phyloP scores from a whole-genome alignment of 257 asterid genomes.

The Jacaranda mimosifolia region DNA sequence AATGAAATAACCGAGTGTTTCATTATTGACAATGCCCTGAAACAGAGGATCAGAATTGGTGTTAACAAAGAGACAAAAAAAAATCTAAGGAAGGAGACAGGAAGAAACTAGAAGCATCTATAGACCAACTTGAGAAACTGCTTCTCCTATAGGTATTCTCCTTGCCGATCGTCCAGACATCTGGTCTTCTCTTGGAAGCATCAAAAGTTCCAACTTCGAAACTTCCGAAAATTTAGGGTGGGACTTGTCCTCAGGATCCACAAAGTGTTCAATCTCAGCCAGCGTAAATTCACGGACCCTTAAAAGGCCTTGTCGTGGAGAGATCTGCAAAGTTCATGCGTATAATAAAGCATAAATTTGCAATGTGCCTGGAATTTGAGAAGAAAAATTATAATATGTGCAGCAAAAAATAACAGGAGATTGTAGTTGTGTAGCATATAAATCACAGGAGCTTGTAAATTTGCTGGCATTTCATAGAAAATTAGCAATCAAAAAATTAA shows the following conservation, averaged over 20 bases:
- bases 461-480: no score
- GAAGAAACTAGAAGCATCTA: not conserved
- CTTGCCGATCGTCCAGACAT: constrained; percentile 58
- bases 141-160: constrained; percentile 57
- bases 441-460: no score
- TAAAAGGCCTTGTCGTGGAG: constrained; percentile 79
- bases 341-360: not conserved
- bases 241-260: constrained; percentile 69
- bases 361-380: no score
- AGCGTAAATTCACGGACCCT: constrained; percentile 78
- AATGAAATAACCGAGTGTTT: constrained; percentile 69
- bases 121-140: constrained; percentile 62
- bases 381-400: no score
- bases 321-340: constrained; percentile 51
- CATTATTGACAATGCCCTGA: constrained; percentile 69
- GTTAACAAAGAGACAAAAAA: constrained; percentile 17
- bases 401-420: no score
- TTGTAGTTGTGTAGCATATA: no score
- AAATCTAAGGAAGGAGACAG: not conserved
- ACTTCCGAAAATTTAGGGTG: constrained; percentile 66
- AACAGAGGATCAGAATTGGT: not conserved
- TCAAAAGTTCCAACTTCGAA: constrained; percentile 56
- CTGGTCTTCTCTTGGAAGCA: constrained; percentile 71
- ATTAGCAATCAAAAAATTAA: no score
- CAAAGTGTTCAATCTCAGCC: constrained; percentile 82